Evolutionary conservation across 2,329 filamentous ascomycete species (phyloP), one percentile per base, ranked within the genome.

Genomic region (Phyllosticta citriasiana): DNA sequence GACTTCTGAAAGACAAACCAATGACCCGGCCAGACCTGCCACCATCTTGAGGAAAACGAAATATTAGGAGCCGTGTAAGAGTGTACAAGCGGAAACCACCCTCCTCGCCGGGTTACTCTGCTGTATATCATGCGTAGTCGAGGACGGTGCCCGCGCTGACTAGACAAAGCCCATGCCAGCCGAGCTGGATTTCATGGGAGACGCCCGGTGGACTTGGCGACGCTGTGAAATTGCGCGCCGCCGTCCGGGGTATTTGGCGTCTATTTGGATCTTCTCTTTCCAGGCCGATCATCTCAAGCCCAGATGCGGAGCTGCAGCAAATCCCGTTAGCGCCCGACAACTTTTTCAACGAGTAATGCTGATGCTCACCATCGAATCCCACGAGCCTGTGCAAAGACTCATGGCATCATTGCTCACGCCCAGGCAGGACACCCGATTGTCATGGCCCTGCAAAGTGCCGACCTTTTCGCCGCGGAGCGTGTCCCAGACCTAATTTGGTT

Each of bases 391-490:
- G 84, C 94, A 97, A 80, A 99, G 82, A 81, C 93, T 97, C 80
- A 97, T 96, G 65, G 93, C 94, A 73, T 99, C 94, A 76, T 97
- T 97, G 82, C 93, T 97, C 69, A 99, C 94, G 67, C 94, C 94
- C 73, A 99, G 80, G 78, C 94, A 99, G 84, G 93, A 97, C 74
- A 99, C 94, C 68, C 94, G 89, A 81, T 99, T 99, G 78, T 97
- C 93, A 77, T 99, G 94, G 70, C 94, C 94, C 71, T 95, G 93
- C 63, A 99, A 83, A 61, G 92, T 96, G 72, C 94, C 94, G 66
- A 99, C 91, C 79, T 96, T 95, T 75, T 99, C 94, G 65, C 93
- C 94, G 67, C 94, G 88, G 61, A 96, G 91, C 65, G 96, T 86
- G 77, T 99, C 94, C 94, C 94, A 99, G 64, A 97, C 94, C 93